These are phyloP conservation scores for Penicillium expansum DNA, from an alignment of 2,329 filamentous ascomycete species.

Conservation along the genomic window DNA sequence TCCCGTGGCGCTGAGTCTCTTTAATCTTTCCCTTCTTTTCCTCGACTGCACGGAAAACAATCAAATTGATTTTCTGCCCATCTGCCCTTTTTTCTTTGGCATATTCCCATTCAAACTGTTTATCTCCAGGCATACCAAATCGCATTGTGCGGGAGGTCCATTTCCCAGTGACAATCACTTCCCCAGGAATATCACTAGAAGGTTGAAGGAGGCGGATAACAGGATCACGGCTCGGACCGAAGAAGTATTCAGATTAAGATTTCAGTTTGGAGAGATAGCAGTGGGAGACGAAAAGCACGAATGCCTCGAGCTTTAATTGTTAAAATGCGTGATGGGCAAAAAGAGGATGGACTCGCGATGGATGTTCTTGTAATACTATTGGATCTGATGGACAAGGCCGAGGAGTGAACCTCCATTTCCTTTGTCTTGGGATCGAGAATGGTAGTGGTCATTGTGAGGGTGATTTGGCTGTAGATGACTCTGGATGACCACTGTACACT, in stretches of 20 bases:
- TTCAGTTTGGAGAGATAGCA: too few species aligned
- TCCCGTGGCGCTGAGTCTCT: conserved; percentile 14
- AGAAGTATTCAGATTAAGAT: too few species aligned
- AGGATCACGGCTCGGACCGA: too few species aligned
- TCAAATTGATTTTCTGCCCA: conserved; percentile 27
- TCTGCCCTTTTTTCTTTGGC: conserved; percentile 42
- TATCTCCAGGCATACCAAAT: conserved; percentile 50
- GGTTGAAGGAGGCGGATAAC: too few species aligned
- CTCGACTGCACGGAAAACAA: conserved; percentile 25
- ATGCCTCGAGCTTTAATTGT: conserved; percentile 32
- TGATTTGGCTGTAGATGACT: not conserved
- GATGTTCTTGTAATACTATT: conserved; percentile 11
- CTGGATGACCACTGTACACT: not conserved
- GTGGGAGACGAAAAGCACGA: conserved; percentile 28
- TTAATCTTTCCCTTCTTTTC: not conserved
- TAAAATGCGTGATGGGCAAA: conserved; percentile 13
- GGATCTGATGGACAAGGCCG: conserved; percentile 7
- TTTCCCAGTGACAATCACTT: conserved; percentile 39
- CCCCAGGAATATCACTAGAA: conserved; percentile 13
- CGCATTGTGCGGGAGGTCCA: conserved; percentile 48
- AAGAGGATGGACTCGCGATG: conserved; percentile 6
- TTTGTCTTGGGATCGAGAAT: not conserved
- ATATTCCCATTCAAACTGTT: conserved; percentile 57
- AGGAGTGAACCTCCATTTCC: conserved; percentile 9
- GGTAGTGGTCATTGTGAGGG: conserved; percentile 4